Evolutionary conservation across 257 asterid genomes (phyloP).

Genomic region (Hygrophila difformis): DNA sequence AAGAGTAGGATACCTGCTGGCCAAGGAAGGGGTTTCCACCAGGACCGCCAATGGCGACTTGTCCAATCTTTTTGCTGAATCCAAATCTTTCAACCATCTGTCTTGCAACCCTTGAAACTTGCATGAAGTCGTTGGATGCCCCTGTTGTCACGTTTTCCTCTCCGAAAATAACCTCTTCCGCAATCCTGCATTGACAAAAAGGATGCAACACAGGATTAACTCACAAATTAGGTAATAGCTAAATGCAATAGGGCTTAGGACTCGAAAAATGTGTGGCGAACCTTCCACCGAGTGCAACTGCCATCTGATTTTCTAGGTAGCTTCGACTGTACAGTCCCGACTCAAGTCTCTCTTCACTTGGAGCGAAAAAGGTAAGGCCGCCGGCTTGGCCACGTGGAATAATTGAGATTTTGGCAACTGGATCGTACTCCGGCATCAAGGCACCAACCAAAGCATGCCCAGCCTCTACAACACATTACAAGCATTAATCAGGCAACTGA

Average conservation of each 20-base stretch:
- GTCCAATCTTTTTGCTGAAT: slow-evolving; percentile 94
- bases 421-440: slow-evolving; percentile 96
- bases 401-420: slow-evolving; percentile 96
- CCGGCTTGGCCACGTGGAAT: slow-evolving; percentile 99
- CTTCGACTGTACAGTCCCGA: slow-evolving; percentile 95
- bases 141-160: slow-evolving; percentile 91
- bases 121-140: slow-evolving; percentile 99
- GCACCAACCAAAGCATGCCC: slow-evolving; percentile 99
- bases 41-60: slow-evolving; percentile 83
- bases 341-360: slow-evolving; percentile 98
- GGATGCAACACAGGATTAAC: slow-evolving; percentile 25
- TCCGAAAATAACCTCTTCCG: slow-evolving; percentile 89
- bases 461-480: slow-evolving; percentile 51
- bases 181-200: slow-evolving; percentile 46
- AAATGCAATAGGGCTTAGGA: no score
- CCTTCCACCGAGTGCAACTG: slow-evolving; percentile 99
- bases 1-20: slow-evolving; percentile 44
- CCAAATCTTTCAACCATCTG: slow-evolving; percentile 99
- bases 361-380: slow-evolving; percentile 96
- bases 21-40: slow-evolving; percentile 97
- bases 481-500: background rate
- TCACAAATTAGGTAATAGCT: no score
- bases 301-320: slow-evolving; percentile 98
- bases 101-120: slow-evolving; percentile 96
- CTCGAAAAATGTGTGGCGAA: slow-evolving; percentile 16